Evolutionary conservation across 202 grass and related monocot species (phyloP).

Genomic region (Eragrostis tef): DNA sequence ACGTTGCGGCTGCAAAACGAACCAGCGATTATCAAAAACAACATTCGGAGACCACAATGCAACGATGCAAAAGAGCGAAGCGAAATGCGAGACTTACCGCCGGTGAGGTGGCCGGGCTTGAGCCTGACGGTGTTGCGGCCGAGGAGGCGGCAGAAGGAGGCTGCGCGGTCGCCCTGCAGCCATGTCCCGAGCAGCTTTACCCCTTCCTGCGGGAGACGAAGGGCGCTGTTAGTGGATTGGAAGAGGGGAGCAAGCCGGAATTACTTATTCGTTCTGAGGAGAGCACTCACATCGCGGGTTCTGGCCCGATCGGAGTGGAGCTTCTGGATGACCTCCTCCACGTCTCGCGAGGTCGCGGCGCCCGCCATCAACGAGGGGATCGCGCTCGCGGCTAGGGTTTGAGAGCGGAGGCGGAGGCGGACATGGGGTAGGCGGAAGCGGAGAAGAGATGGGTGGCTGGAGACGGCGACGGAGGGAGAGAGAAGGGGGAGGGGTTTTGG

Average conservation of each 20-base stretch:
- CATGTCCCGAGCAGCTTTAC: conserved; percentile 73
- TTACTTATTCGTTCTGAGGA: not conserved
- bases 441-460: not conserved
- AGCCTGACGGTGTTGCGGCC: conserved; percentile 58
- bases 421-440: conserved; percentile 1
- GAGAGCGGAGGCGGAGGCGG: not conserved
- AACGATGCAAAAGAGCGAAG: not conserved
- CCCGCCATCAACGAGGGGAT: conserved; percentile 1
- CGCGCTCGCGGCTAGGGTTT: conserved; percentile 35
- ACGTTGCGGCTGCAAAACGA: conserved; percentile 63
- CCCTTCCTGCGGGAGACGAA: conserved; percentile 60
- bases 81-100: conserved; percentile 44
- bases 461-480: not conserved
- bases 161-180: conserved; percentile 66
- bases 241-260: not conserved
- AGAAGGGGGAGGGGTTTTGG: not conserved
- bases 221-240: not conserved
- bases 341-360: conserved; percentile 67
- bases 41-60: not conserved
- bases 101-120: conserved; percentile 55
- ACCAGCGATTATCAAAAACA: conserved; percentile 5
- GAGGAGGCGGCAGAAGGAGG: conserved; percentile 71
- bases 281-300: conserved; percentile 62
- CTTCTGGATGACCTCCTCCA: conserved; percentile 70
- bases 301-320: conserved; percentile 76